These are phyloP conservation scores for Scheffersomyces amazonensis DNA, from an alignment of 805 yeast genomes.

Conservation along the genomic window DNA sequence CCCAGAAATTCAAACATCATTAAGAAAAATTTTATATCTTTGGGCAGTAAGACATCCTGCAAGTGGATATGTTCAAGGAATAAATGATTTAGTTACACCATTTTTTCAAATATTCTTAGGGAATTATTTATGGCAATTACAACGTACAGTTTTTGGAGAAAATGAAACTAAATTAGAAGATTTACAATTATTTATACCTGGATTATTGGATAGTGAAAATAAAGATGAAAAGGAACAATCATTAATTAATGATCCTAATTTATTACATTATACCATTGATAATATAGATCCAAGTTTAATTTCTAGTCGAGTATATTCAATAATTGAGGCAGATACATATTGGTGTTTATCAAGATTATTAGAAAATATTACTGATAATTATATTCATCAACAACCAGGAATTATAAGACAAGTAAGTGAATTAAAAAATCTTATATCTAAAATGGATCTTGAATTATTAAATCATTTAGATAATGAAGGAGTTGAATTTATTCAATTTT, in stretches of 20 bases:
- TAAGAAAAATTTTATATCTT: conserved; percentile 77
- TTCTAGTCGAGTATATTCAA: conserved; percentile 57
- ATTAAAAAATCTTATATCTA: conserved; percentile 68
- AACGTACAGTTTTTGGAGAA: conserved; percentile 13
- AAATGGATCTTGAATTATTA: conserved; percentile 74
- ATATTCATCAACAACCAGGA: conserved; percentile 98
- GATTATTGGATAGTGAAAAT: conserved; percentile 22
- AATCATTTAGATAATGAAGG: conserved; percentile 76
- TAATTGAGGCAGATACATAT: conserved; percentile 91
- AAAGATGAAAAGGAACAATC: conserved; percentile 22
- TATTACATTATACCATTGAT: conserved; percentile 40
- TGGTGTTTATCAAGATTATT: conserved; percentile 92
- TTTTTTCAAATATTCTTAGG: conserved; percentile 82
- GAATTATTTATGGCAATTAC: conserved; percentile 53
- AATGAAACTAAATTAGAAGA: conserved; percentile 11
- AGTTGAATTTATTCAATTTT: conserved; percentile 92
- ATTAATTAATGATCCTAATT: conserved; percentile 22
- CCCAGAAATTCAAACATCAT: conserved; percentile 69
- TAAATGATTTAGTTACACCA: conserved; percentile 91
- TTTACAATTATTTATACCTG: conserved; percentile 30
- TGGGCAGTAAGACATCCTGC: conserved; percentile 99
- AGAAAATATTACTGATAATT: conserved; percentile 95
- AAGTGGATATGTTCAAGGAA: conserved; percentile 96
- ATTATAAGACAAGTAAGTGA: conserved; percentile 87
- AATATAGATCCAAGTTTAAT: conserved; percentile 60